Conservation (phyloP, 306 rosid genomes). For the Myrica gale region DNA sequence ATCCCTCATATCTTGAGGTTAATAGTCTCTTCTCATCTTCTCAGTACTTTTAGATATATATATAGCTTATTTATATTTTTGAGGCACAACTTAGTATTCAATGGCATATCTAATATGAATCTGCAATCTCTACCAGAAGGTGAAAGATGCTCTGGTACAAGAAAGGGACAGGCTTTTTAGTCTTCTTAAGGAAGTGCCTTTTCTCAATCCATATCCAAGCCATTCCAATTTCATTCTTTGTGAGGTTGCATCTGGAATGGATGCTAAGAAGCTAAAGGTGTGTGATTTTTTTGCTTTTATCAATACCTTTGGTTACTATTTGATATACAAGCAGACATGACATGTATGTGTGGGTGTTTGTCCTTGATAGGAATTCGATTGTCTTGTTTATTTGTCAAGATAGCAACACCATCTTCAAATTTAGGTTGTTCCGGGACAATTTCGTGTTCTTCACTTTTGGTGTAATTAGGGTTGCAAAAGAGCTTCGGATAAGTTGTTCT, state of each 20-base stretch:
- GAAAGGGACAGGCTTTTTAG: conserved; percentile 76
- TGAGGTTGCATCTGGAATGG: conserved; percentile 73
- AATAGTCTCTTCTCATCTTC: neutral
- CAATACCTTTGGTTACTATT: neutral
- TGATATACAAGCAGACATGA: no score
- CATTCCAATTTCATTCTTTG: conserved; percentile 92
- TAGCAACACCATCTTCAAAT: neutral
- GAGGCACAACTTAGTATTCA: conserved; percentile 2
- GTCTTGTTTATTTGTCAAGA: neutral
- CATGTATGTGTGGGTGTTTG: no score
- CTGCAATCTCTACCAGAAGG: conserved; percentile 52
- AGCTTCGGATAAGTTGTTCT: neutral
- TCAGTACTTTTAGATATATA: neutral
- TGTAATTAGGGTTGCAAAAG: neutral
- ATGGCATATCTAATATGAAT: conserved; percentile 31
- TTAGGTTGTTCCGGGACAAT: neutral
- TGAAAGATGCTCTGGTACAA: conserved; percentile 70
- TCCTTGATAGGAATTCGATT: no score
- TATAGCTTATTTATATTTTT: conserved; percentile 6
- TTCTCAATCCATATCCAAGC: conserved; percentile 82
- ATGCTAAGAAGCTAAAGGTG: conserved; percentile 93
- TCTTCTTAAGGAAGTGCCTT: conserved; percentile 67
- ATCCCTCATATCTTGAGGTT: conserved; percentile 87
- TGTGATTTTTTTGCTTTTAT: neutral
- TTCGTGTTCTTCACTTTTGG: neutral